Base-by-base conservation (phyloP, 371 early-diverging fungal genomes). In the Mucor circinelloides region DNA sequence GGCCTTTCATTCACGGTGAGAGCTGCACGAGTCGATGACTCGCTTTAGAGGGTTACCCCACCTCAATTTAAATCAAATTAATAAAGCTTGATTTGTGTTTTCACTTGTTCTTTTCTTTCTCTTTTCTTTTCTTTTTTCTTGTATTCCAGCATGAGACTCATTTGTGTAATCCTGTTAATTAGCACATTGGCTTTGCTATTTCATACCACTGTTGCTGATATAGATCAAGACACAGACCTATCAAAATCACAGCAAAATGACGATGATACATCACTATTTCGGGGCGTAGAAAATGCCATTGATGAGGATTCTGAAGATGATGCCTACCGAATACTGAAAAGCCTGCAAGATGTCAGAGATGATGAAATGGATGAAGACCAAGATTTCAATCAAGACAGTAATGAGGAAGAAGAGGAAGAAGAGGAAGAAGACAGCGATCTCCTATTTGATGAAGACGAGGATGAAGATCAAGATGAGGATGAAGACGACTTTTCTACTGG, bases 231-330 rank as follows among this genome's bases (percentile, higher is more conserved):
- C 13, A 25, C 21, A 17, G 28, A 54, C 6, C 25, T 28, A 9
- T 6, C 54, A 12, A 25, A 13, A 54, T 27, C 28, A 15, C 54
- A 54, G 13, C 25, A 25, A 2, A 66, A 66, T 30, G 25, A 31
- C 57, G 69, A 69, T 40, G 59, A 69, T 40, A 69, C 64, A 30
- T 69, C 69, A 3, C 32, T 69, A 30, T 69, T 69, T 56, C 44
- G 54, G 32, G 60, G 30, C 0, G 64, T 64, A 52, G 64, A 69
- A 34, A 59, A 58, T 50, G 46, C 59, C 48, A 58, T 66, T 55
- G 57, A 64, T 19, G 63, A 57, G n/a, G 46, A 52, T 21, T 19
- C 28, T 38, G 57, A 58, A 42, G 69, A 70, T 27, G 70, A 71
- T 42, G 63, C 58, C 8, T 50, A 71, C 36, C 63, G 67, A 61